phyloP scores from a whole-genome alignment of 1,284 basidiomycete genomes.

The Cutaneotrichosporon cyanovorans region DNA sequence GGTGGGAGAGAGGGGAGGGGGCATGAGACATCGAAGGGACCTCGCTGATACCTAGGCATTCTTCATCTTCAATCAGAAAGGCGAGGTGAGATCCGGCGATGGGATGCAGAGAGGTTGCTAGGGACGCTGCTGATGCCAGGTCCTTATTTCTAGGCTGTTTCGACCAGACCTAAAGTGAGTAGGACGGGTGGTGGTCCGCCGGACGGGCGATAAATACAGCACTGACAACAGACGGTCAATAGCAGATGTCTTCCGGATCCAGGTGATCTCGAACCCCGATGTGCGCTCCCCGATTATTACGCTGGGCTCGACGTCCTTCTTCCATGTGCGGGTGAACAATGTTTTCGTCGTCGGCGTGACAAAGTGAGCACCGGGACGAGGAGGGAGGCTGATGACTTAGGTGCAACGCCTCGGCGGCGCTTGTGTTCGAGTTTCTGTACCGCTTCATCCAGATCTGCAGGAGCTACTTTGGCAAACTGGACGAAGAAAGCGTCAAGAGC shows the following conservation, averaged over 20 bases:
- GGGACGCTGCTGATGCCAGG: slow-evolving; percentile 49
- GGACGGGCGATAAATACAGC: neutral
- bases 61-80: slow-evolving; percentile 97
- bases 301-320: slow-evolving; percentile 92
- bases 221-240: slow-evolving; percentile 72
- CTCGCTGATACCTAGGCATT: slow-evolving; percentile 59
- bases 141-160: slow-evolving; percentile 87
- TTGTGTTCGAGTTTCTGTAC: slow-evolving; percentile 97
- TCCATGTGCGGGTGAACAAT: slow-evolving; percentile 92
- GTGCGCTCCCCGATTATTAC: slow-evolving; percentile 96
- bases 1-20: slow-evolving; percentile 2
- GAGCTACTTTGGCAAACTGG: slow-evolving; percentile 94
- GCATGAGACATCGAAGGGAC: too few species aligned
- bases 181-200: neutral
- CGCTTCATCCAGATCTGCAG: slow-evolving; percentile 88
- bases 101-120: neutral
- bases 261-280: slow-evolving; percentile 95
- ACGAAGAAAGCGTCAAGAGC: slow-evolving; percentile 97
- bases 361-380: slow-evolving; percentile 56
- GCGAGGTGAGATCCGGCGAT: slow-evolving; percentile 59
- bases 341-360: slow-evolving; percentile 91
- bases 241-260: slow-evolving; percentile 92
- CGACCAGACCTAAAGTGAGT: slow-evolving; percentile 86
- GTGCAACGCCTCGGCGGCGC: slow-evolving; percentile 91
- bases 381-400: slow-evolving; percentile 47